Evolutionary conservation across 78 protist genomes (phyloP).

Genomic region (Trichosphaerium sp.): DNA sequence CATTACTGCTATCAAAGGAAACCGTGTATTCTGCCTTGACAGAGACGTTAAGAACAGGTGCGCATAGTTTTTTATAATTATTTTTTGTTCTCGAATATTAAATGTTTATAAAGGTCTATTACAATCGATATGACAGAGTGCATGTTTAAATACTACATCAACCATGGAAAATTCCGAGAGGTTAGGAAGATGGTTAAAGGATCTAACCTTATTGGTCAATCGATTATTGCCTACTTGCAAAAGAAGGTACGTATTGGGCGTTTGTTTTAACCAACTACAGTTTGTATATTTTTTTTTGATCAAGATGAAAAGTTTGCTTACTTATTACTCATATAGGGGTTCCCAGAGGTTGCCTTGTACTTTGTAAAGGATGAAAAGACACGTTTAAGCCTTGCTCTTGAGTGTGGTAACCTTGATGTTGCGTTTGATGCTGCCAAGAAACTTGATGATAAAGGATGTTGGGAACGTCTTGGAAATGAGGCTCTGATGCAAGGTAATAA

Average conservation of each 20-base stretch:
- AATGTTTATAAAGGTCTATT: too few relatives aligned
- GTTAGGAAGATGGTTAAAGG: constrained; percentile 67
- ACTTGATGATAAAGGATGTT: constrained; percentile 72
- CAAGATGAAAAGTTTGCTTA: too few relatives aligned
- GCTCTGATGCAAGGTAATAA: constrained; percentile 87
- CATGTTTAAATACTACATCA: constrained; percentile 77
- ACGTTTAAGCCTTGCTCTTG: constrained; percentile 90
- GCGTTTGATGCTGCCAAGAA: constrained; percentile 71
- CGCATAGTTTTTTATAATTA: too few relatives aligned
- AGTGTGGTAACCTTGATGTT: constrained; percentile 90
- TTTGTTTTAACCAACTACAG: background rate
- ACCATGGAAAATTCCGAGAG: constrained; percentile 46
- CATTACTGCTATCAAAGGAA: constrained; percentile 43
- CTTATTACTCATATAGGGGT: background rate
- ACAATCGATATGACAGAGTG: constrained; percentile 81
- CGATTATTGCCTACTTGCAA: constrained; percentile 90
- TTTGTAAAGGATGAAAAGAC: constrained; percentile 88
- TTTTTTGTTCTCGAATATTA: too few relatives aligned
- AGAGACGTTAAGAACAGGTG: constrained; percentile 68
- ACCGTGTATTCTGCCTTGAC: constrained; percentile 66
- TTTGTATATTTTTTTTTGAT: too few relatives aligned
- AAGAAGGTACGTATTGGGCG: constrained; percentile 62
- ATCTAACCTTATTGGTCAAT: constrained; percentile 59
- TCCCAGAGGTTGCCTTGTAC: constrained; percentile 81
- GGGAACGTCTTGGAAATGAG: constrained; percentile 75